Conservation (phyloP, 768 basidiomycete genomes). For the Tulasnella sp. region DNA sequence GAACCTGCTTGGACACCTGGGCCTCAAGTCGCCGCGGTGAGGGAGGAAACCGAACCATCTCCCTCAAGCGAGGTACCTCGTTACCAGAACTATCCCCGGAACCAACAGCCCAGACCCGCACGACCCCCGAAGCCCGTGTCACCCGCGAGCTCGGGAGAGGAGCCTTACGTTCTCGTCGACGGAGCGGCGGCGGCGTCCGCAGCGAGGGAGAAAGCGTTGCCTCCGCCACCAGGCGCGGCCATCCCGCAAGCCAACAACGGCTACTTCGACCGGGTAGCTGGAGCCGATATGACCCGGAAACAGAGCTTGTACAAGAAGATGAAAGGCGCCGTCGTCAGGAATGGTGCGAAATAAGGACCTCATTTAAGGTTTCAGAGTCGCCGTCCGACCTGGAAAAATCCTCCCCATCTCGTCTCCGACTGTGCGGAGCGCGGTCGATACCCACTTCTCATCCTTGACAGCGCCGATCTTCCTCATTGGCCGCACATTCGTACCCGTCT, state of each 20-base stretch:
- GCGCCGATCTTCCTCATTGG: not conserved
- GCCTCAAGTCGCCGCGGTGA: not conserved
- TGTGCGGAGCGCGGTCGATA: not conserved
- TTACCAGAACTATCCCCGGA: not conserved
- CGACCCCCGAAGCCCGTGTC: slow-evolving; percentile 21
- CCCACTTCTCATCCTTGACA: not conserved
- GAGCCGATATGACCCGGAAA: slow-evolving; percentile 50
- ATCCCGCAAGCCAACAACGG: slow-evolving; percentile 25
- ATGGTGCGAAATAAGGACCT: not conserved
- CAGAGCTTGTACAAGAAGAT: slow-evolving; percentile 72
- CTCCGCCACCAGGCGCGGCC: slow-evolving; percentile 31
- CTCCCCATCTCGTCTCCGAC: not conserved
- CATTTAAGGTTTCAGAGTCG: not conserved
- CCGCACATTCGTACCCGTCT: not conserved
- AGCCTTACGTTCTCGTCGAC: slow-evolving; percentile 52
- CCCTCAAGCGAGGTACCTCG: not conserved
- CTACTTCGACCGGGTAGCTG: slow-evolving; percentile 42
- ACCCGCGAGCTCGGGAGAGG: not conserved
- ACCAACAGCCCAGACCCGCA: slow-evolving; percentile 24
- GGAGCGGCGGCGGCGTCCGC: slow-evolving; percentile 18
- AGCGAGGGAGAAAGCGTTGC: slow-evolving; percentile 42
- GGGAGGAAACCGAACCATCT: not conserved
- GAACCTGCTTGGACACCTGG: not conserved
- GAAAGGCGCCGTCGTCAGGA: slow-evolving; percentile 42
- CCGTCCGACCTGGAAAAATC: not conserved